Evolutionary conservation across 441 rosid species (phyloP).

Genomic region (Macaranga tanarius): DNA sequence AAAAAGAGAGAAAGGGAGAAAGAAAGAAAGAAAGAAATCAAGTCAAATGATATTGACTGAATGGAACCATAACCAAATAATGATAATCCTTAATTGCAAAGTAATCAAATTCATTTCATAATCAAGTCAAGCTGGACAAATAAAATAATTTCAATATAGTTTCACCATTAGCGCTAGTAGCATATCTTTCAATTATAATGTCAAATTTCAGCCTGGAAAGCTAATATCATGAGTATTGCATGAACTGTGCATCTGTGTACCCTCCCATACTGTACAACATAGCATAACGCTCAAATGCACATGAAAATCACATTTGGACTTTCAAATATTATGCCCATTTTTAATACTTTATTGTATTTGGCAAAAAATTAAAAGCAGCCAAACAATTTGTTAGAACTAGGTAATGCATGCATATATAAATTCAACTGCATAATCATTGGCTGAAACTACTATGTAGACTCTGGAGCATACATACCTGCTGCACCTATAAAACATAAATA

Average conservation of each 20-base stretch:
- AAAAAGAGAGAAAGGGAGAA: not conserved
- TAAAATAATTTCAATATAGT: not conserved
- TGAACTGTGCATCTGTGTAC: not conserved
- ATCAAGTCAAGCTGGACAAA: not conserved
- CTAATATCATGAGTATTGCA: not conserved
- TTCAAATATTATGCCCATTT: not conserved
- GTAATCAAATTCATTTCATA: not conserved
- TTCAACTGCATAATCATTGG: constrained; percentile 8
- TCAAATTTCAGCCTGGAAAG: not conserved
- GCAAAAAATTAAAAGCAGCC: not conserved
- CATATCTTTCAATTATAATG: not conserved
- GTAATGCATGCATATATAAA: not conserved
- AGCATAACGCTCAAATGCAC: not conserved
- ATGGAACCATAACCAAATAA: not conserved
- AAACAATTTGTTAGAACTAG: not conserved
- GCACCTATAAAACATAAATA: constrained; percentile 80
- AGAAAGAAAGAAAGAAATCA: not conserved
- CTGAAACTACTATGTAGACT: not conserved
- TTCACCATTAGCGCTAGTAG: not conserved
- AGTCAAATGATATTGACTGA: not conserved
- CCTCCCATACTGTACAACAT: not conserved
- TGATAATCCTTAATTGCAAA: not conserved
- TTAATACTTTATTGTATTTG: not conserved
- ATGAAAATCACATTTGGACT: not conserved
- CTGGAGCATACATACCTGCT: constrained; percentile 57